phyloP scores from a whole-genome alignment of 768 basidiomycete species.

The Trametes meyenii region DNA sequence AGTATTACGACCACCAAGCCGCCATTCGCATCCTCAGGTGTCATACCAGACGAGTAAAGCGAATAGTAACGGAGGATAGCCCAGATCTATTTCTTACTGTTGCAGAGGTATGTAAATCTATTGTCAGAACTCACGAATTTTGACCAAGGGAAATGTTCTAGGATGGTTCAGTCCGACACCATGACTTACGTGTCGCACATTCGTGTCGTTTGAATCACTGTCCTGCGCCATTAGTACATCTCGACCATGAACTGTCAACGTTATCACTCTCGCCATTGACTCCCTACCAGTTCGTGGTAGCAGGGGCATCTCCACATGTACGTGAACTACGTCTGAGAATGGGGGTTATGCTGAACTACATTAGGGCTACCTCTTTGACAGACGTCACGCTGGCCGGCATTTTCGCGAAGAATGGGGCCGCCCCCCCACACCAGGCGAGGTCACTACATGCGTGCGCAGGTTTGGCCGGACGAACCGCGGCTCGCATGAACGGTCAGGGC shows the following conservation, averaged over 20 bases:
- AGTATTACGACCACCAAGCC: slow-evolving; percentile 48
- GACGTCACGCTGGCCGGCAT: slow-evolving; percentile 66
- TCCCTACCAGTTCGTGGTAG: slow-evolving; percentile 85
- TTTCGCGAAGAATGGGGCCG: slow-evolving; percentile 74
- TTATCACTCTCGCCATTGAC: slow-evolving; percentile 76
- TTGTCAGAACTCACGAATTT: slow-evolving; percentile 15
- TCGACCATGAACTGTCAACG: slow-evolving; percentile 69
- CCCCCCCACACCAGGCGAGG: slow-evolving; percentile 47
- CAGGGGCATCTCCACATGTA: slow-evolving; percentile 78
- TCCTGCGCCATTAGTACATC: slow-evolving; percentile 69
- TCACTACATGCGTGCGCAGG: slow-evolving; percentile 80
- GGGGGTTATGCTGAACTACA: slow-evolving; percentile 22
- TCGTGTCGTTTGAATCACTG: slow-evolving; percentile 60
- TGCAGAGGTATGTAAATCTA: slow-evolving; percentile 59
- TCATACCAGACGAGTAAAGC: slow-evolving; percentile 73
- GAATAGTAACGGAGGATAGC: slow-evolving; percentile 78
- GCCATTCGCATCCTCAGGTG: slow-evolving; percentile 64
- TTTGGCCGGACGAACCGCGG: slow-evolving; percentile 58
- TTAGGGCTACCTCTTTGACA: slow-evolving; percentile 83
- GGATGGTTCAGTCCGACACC: slow-evolving; percentile 89
- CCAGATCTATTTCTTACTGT: slow-evolving; percentile 77
- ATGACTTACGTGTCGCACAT: slow-evolving; percentile 77
- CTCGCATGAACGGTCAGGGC: slow-evolving; percentile 38
- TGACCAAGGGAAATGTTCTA: slow-evolving; percentile 32
- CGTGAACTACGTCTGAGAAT: slow-evolving; percentile 34